Conservation (phyloP, 2,329 filamentous ascomycete species). For the Paramyrothecium sp. region DNA sequence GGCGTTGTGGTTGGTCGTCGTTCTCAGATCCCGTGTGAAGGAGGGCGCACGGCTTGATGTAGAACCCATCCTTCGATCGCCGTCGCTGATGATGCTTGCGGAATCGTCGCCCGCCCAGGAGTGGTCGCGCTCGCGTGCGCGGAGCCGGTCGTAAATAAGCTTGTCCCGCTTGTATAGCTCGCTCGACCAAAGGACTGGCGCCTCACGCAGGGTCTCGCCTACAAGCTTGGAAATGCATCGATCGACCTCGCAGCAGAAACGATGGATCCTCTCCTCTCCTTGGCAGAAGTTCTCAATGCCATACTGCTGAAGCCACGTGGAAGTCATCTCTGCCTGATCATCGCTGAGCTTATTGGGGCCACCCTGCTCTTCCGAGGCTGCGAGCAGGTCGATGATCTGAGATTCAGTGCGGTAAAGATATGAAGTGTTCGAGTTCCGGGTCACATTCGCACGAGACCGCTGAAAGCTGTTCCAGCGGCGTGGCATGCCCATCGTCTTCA, state of each 20-base stretch:
- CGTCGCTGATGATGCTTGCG: constrained; percentile 54
- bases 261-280: constrained; percentile 91
- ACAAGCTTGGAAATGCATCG: constrained; percentile 83
- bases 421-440: constrained; percentile 48
- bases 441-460: constrained; percentile 44
- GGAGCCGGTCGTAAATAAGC: constrained; percentile 51
- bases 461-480: constrained; percentile 54
- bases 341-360: constrained; percentile 96
- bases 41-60: constrained; percentile 47
- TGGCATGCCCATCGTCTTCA: constrained; percentile 84
- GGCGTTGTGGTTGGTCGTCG: constrained; percentile 57
- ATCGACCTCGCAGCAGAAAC: constrained; percentile 88
- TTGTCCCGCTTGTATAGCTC: constrained; percentile 82
- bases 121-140: constrained; percentile 43
- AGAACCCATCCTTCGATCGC: constrained; percentile 45
- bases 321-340: constrained; percentile 84
- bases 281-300: constrained; percentile 91
- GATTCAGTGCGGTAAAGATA: constrained; percentile 80
- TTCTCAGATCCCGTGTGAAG: constrained; percentile 55
- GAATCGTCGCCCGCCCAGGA: constrained; percentile 48
- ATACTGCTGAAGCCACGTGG: constrained; percentile 77
- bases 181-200: constrained; percentile 89
- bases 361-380: constrained; percentile 78
- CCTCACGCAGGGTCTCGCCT: constrained; percentile 78
- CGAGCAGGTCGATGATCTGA: constrained; percentile 83